Evolutionary conservation across 306 rosid genomes (phyloP), one percentile per base, ranked within the genome.

Genomic region (Vigna mungo): DNA sequence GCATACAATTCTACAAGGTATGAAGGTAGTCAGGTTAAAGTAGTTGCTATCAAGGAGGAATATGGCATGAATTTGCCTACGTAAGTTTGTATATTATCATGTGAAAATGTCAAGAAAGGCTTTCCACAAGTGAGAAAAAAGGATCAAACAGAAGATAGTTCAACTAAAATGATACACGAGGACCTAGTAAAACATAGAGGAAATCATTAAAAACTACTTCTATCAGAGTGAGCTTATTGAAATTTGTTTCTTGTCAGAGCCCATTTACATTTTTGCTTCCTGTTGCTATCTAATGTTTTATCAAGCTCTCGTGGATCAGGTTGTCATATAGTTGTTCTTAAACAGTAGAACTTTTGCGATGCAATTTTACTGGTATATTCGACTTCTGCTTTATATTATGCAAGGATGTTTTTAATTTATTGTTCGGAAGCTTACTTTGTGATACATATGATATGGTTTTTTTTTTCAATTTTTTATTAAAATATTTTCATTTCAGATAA

Each of bases 331-430:
- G 25, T 41, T 59, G 14, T 46, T 36, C 52, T 43, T 37, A 36
- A 76, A 21, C 39, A 66, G 27, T 66, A n/a, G 12, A 25, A n/a
- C 43, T 65, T 52, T 13, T 9, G 10, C 56, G 15, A 41, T 51
- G 72, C 54, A 77, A 68, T 43, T 59, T 54, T 72, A 53, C 9
- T 27, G 32, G 3, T 37, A 30, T 41, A 60, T 74, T 36, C 54
- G 49, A 63, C 56, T 62, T 39, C 51, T 75, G 48, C 36, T 12
- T 46, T 3, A 17, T 56, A 59, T 78, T 32, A 36, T 41, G 58
- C 47, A 15, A 53, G 32, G 30, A 53, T 6, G 17, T 77, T 39
- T 6, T n/a, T 15, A 36, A n/a, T n/a, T n/a, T 3, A 41, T 77
- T 53, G 9, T 30, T 73, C 12, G 8, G 37, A 77, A 68, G 30